Base-by-base conservation (phyloP, 192 early-diverging fungal species). In the Entomortierella chlamydospora region DNA sequence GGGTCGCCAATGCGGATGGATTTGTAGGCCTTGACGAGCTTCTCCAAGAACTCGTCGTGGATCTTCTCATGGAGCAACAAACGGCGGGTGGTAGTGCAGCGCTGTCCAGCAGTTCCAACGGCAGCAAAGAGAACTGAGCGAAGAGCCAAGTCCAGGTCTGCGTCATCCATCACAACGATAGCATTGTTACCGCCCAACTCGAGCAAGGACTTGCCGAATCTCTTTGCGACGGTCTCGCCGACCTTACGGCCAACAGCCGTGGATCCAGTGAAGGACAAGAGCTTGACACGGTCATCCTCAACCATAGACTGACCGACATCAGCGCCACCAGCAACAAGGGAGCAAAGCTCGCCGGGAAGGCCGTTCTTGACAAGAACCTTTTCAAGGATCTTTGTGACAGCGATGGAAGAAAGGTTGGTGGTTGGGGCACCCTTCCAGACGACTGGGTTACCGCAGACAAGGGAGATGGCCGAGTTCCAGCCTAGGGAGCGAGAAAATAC, bases 151-250 rank as follows among this genome's bases (percentile, higher is more conserved):
- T 96, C 96, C 33, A 96, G 65, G 71, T 98, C 95, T 7, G 96
- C 95, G 67, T 98, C 97, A 33, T 91, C 88, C 80, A 92, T 92
- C 25, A 98, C 95, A 58, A 98, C 91, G 65, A 98, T 94, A 30
- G 95, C 95, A 67, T 97, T 98, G 88, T 98, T 98, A 39, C 97
- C 97, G 45, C 97, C 97, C 11, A 98, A 86, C 78, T 98, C 96
- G 57, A 98, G 69, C 50, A 98, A 83, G 20, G 86, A 84, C 84
- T 92, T 93, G 37, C 97, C 97, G 68, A 98, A 97, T 1, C 97
- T 87, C 57, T 89, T 83, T 76, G 96, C 94, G 29, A 96, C 95
- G 25, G 87, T 83, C 39, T 88, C 82, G 2, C 89, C 96, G n/a
- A 97, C 93, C 61, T 90, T 83, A 51, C 91, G 85, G 37, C 92